Conservation (phyloP, 306 rosid genomes). For the Lathyrus aphaca region DNA sequence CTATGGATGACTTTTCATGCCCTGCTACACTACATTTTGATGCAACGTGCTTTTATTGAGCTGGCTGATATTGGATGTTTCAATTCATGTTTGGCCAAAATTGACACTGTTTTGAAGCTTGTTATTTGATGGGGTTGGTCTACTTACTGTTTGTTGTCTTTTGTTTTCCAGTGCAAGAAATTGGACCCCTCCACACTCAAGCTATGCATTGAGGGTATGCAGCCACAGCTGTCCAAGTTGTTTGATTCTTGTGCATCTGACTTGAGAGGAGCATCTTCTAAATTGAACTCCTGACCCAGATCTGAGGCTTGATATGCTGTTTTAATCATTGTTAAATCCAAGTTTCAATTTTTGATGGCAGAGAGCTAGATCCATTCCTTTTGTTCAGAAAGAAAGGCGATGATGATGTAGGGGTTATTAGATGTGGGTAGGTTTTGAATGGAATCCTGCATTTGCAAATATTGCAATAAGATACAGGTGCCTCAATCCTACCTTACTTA, state of each 20-base stretch:
- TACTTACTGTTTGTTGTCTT: constrained; percentile 18
- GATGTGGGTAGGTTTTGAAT: constrained; percentile 64
- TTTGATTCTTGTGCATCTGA: constrained; percentile 64
- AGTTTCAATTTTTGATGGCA: constrained; percentile 68
- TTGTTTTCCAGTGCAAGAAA: constrained; percentile 62
- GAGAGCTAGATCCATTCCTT: constrained; percentile 64
- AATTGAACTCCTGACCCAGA: constrained; percentile 72
- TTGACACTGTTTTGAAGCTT: not conserved
- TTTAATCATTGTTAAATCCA: constrained; percentile 50
- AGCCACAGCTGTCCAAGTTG: constrained; percentile 66
- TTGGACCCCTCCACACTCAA: constrained; percentile 58
- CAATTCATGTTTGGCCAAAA: constrained; percentile 4
- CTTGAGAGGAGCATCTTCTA: constrained; percentile 62
- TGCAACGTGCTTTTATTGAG: constrained; percentile 16
- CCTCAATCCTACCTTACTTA: constrained; percentile 69
- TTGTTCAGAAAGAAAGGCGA: constrained; percentile 54
- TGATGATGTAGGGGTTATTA: constrained; percentile 59
- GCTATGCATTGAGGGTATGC: constrained; percentile 56
- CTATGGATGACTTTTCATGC: not conserved
- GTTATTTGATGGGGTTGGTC: constrained; percentile 12
- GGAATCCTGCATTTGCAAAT: constrained; percentile 87
- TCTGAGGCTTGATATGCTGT: constrained; percentile 71
- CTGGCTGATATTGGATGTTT: constrained; percentile 1
- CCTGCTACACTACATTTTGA: constrained; percentile 6
- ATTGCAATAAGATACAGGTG: constrained; percentile 93